Evolutionary conservation across 805 yeast species (phyloP).

Genomic region (Monosporozyma aerobia): DNA sequence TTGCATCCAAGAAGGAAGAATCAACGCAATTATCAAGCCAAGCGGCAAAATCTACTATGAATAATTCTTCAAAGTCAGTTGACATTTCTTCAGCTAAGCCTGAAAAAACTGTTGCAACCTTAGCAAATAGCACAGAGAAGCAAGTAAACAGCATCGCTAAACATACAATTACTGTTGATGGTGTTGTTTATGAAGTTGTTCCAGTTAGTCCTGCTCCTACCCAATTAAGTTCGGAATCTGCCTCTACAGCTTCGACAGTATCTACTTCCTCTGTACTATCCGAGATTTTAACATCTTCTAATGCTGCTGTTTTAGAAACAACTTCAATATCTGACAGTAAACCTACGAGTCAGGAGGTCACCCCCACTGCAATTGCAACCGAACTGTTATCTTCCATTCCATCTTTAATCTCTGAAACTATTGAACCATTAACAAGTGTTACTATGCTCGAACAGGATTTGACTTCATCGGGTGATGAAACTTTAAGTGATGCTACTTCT

Average conservation of each 20-base stretch:
- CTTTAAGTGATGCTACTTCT: not conserved
- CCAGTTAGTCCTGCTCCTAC: not conserved
- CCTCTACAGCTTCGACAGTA: not conserved
- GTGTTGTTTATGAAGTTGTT: constrained; percentile 7
- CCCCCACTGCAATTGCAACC: not conserved
- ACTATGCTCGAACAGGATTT: not conserved
- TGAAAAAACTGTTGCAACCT: not conserved
- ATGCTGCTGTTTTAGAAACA: not conserved
- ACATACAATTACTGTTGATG: constrained; percentile 6
- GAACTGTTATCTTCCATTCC: not conserved
- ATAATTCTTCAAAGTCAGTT: not conserved
- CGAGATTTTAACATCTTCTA: not conserved
- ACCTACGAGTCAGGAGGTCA: not conserved
- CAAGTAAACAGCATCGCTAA: not conserved
- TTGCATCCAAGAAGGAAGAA: not conserved
- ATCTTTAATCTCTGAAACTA: not conserved
- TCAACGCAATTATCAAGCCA: too few species aligned
- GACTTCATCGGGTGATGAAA: not conserved
- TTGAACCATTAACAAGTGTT: not conserved
- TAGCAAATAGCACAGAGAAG: not conserved
- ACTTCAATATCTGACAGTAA: not conserved
- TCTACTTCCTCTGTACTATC: not conserved
- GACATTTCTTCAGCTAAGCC: not conserved
- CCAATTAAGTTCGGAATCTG: not conserved
- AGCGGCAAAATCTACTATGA: not conserved